A percentile compares a stretch with the other conserved stretches of the same genome.
phyloP scores from a whole-genome alignment of 2,329 filamentous ascomycete species.

The Chaetomium sp. region DNA sequence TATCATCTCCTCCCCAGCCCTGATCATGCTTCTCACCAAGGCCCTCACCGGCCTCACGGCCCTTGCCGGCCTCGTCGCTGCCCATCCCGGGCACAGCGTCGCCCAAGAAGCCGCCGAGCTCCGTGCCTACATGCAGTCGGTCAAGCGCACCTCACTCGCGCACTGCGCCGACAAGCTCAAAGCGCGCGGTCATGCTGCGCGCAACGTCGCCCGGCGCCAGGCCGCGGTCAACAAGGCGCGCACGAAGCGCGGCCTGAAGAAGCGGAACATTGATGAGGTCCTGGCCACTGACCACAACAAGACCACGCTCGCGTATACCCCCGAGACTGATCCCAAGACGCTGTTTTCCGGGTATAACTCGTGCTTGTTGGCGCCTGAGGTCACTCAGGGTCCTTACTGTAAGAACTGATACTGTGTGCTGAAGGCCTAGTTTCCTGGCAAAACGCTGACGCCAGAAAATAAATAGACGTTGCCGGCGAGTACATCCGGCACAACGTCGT shows the following conservation, averaged over 20 bases:
- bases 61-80: conserved; percentile 20
- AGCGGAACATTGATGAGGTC: conserved; percentile 31
- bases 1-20: background rate
- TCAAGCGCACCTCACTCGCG: conserved; percentile 29
- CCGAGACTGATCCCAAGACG: conserved; percentile 28
- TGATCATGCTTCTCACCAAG: conserved; percentile 24
- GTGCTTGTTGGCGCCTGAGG: conserved; percentile 47
- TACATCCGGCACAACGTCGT: conserved; percentile 38
- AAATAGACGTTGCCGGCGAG: conserved; percentile 37
- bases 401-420: conserved; percentile 5
- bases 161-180: conserved; percentile 36
- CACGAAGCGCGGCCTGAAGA: conserved; percentile 28
- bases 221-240: conserved; percentile 29
- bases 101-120: conserved; percentile 36
- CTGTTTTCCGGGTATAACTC: conserved; percentile 39
- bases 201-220: conserved; percentile 33
- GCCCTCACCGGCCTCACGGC: conserved; percentile 21
- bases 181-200: conserved; percentile 32
- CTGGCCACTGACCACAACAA: conserved; percentile 36
- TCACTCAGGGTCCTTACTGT: conserved; percentile 49
- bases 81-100: conserved; percentile 38
- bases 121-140: conserved; percentile 30
- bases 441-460: no score
- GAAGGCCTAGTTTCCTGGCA: background rate
- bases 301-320: conserved; percentile 28